A percentile compares a stretch with the other conserved stretches of the same genome.
These are phyloP conservation scores for Ascodesmis nigricans DNA, from an alignment of 495 filamentous ascomycete species.

Conservation along the genomic window DNA sequence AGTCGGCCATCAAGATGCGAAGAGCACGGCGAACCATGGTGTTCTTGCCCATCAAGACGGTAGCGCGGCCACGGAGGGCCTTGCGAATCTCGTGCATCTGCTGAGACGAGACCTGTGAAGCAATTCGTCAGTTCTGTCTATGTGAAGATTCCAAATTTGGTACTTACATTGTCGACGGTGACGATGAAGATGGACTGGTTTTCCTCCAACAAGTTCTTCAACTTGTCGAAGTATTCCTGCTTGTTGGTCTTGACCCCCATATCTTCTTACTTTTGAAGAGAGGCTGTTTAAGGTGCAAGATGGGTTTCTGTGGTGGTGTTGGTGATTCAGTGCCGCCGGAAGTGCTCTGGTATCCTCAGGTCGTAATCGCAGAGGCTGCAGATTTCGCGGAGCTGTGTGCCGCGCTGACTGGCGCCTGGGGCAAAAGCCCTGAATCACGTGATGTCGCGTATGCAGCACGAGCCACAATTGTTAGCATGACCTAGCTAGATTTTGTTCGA, in stretches of 20 bases:
- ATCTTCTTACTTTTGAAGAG: constrained; percentile 83
- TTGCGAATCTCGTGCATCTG: constrained; percentile 99
- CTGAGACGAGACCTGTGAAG: constrained; percentile 53
- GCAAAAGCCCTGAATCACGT: no score
- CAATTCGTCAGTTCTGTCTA: background rate
- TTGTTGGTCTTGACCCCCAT: constrained; percentile 99
- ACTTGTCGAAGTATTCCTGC: constrained; percentile 97
- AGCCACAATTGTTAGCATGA: no score
- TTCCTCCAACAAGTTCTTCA: constrained; percentile 76
- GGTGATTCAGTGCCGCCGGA: no score
- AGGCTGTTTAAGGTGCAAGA: constrained; percentile 74
- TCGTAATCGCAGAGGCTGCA: no score
- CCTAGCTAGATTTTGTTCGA: no score
- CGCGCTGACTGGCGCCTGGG: no score
- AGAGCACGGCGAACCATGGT: constrained; percentile 98
- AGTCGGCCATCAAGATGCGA: constrained; percentile 76
- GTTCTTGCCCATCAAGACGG: constrained; percentile 99
- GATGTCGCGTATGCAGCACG: no score
- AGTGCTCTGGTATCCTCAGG: no score
- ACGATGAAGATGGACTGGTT: constrained; percentile 96
- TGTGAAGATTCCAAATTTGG: background rate
- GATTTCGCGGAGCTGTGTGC: background rate
- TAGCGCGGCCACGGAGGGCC: constrained; percentile 63
- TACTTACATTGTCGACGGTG: constrained; percentile 65
- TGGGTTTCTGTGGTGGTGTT: constrained; percentile 9